Conservation (phyloP, 2,329 filamentous ascomycete genomes). For the Nemania sp. region DNA sequence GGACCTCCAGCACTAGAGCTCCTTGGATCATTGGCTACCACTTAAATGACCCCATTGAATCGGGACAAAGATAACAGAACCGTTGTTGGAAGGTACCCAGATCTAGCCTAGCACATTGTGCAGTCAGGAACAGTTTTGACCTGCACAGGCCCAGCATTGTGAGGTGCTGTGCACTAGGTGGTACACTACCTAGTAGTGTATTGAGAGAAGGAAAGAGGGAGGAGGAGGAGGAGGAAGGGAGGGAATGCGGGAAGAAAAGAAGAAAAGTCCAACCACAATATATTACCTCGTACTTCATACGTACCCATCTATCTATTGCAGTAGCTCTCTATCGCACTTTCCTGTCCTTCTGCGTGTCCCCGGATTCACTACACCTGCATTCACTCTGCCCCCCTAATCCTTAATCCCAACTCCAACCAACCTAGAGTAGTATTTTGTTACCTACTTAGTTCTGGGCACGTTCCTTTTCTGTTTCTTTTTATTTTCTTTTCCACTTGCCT, state of each 20-base stretch:
- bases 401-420: slow-evolving; percentile 18
- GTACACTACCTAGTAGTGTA: no score
- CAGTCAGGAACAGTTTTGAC: slow-evolving; percentile 12
- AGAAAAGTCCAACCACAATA: slow-evolving; percentile 15
- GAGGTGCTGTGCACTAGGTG: no score
- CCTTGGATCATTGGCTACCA: slow-evolving; percentile 19
- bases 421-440: no score
- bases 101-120: slow-evolving; percentile 7
- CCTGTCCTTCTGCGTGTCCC: slow-evolving; percentile 14
- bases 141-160: slow-evolving; percentile 7
- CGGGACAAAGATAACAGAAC: slow-evolving; percentile 9
- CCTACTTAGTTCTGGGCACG: neutral
- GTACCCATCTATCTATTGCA: no score
- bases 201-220: neutral
- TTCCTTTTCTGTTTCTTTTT: slow-evolving; percentile 1
- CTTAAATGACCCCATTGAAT: slow-evolving; percentile 23
- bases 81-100: slow-evolving; percentile 4
- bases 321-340: no score
- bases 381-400: slow-evolving; percentile 18
- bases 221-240: neutral
- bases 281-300: no score
- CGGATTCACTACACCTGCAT: slow-evolving; percentile 16
- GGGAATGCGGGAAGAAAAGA: slow-evolving; percentile 8
- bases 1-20: neutral
- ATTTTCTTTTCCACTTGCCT: slow-evolving; percentile 10